phyloP scores from a whole-genome alignment of 2,329 filamentous ascomycete genomes.

The Microdochium bolleyi region DNA sequence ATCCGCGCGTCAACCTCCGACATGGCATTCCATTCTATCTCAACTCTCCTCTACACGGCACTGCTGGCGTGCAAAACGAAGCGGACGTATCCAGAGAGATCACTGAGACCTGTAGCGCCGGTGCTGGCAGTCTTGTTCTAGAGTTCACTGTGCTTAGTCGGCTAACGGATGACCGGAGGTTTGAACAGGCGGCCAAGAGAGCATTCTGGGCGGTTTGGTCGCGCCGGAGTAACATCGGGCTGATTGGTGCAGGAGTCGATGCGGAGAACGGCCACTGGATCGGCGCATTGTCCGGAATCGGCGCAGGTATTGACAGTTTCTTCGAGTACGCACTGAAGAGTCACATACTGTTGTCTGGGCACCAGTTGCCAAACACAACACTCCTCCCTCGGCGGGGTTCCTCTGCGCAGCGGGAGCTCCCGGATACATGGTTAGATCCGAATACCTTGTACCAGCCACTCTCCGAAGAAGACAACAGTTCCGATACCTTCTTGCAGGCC shows the following conservation, averaged over 20 bases:
- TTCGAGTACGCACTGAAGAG: constrained; percentile 97
- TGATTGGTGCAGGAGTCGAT: constrained; percentile 88
- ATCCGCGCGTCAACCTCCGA: constrained; percentile 86
- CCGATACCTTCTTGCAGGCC: constrained; percentile 70
- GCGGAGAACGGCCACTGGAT: constrained; percentile 88
- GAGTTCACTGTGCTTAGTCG: constrained; percentile 90
- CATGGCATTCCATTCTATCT: constrained; percentile 87
- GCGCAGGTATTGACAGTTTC: constrained; percentile 95
- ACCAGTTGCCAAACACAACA: constrained; percentile 47
- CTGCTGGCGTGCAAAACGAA: constrained; percentile 20
- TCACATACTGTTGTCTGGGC: constrained; percentile 79
- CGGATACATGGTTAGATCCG: constrained; percentile 48
- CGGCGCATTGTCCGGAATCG: constrained; percentile 83
- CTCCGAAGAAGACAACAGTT: constrained; percentile 56
- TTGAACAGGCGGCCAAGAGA: constrained; percentile 80
- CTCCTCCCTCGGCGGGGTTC: constrained; percentile 20
- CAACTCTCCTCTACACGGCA: constrained; percentile 70
- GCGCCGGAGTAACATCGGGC: constrained; percentile 71
- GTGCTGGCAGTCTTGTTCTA: constrained; percentile 88
- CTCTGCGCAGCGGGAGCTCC: constrained; percentile 20
- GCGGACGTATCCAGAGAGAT: constrained; percentile 54
- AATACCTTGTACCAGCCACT: constrained; percentile 55
- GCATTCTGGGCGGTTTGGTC: constrained; percentile 98
- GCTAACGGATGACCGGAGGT: constrained; percentile 77
- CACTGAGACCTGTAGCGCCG: constrained; percentile 94